A percentile compares a stretch with the other conserved stretches of the same genome.
phyloP scores from a whole-genome alignment of 2,329 filamentous ascomycete genomes.

The Cercospora zeae-maydis region DNA sequence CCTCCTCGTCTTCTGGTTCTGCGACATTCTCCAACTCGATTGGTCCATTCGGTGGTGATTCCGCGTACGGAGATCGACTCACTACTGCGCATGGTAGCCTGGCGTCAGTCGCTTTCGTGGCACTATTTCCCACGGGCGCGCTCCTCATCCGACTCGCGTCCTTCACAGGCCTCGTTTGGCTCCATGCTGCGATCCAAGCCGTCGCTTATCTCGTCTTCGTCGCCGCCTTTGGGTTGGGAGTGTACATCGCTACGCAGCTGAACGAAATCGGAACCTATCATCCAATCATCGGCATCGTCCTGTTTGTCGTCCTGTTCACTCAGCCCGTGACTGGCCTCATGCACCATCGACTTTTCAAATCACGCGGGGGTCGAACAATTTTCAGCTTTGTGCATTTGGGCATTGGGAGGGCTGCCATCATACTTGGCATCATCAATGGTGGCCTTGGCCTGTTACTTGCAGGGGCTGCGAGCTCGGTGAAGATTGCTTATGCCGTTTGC shows the following conservation, averaged over 20 bases:
- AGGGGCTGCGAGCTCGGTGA: constrained; percentile 31
- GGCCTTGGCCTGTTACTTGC: constrained; percentile 53
- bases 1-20: constrained; percentile 3
- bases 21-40: constrained; percentile 14
- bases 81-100: constrained; percentile 45
- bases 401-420: constrained; percentile 41
- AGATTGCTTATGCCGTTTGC: constrained; percentile 47
- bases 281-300: constrained; percentile 52
- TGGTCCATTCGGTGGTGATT: constrained; percentile 20
- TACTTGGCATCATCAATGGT: constrained; percentile 55
- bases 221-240: constrained; percentile 51
- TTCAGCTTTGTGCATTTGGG: constrained; percentile 43
- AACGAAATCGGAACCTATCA: constrained; percentile 44
- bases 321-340: constrained; percentile 52
- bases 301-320: constrained; percentile 52
- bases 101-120: constrained; percentile 44
- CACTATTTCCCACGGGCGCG: constrained; percentile 45
- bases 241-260: constrained; percentile 48
- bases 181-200: constrained; percentile 49
- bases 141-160: constrained; percentile 45
- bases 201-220: constrained; percentile 49
- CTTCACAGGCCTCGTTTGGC: constrained; percentile 45
- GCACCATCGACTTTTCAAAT: constrained; percentile 52
- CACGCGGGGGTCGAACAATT: constrained; percentile 44
- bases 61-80: constrained; percentile 29